Evolutionary conservation across 441 rosid genomes (phyloP).

Genomic region (Mallotus japonicus): DNA sequence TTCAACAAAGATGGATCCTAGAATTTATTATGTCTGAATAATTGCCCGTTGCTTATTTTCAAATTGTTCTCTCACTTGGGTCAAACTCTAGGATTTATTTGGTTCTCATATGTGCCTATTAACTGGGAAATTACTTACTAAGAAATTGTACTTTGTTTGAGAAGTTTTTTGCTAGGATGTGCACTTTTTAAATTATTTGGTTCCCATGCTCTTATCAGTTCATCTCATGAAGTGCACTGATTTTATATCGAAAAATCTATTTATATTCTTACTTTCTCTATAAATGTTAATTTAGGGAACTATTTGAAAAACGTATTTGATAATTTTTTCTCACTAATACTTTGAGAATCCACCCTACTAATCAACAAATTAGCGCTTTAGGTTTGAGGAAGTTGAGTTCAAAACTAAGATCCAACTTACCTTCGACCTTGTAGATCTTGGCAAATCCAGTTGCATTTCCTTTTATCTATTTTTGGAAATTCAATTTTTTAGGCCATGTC

Average conservation of each 20-base stretch:
- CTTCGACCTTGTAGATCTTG: too few species aligned
- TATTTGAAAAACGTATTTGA: too few species aligned
- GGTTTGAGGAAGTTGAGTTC: not conserved
- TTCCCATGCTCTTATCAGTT: too few species aligned
- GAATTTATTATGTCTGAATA: not conserved
- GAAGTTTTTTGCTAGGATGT: not conserved
- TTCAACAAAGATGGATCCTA: not conserved
- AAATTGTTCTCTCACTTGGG: not conserved
- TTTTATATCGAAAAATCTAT: not conserved
- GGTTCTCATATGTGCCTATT: not conserved
- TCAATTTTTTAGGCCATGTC: not conserved
- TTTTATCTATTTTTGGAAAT: not conserved
- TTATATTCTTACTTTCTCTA: not conserved
- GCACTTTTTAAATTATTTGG: too few species aligned
- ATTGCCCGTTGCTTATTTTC: not conserved
- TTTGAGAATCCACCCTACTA: not conserved
- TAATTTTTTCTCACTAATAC: too few species aligned
- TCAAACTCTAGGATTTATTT: not conserved
- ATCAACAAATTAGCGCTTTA: not conserved
- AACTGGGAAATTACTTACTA: not conserved
- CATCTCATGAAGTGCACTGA: too few species aligned
- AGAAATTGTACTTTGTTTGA: not conserved
- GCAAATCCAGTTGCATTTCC: too few species aligned
- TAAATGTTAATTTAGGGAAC: too few species aligned
- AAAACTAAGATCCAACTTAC: not conserved